phyloP scores from a whole-genome alignment of 352 stramenopile genomes.

The Pilasporangium apinafurcum region DNA sequence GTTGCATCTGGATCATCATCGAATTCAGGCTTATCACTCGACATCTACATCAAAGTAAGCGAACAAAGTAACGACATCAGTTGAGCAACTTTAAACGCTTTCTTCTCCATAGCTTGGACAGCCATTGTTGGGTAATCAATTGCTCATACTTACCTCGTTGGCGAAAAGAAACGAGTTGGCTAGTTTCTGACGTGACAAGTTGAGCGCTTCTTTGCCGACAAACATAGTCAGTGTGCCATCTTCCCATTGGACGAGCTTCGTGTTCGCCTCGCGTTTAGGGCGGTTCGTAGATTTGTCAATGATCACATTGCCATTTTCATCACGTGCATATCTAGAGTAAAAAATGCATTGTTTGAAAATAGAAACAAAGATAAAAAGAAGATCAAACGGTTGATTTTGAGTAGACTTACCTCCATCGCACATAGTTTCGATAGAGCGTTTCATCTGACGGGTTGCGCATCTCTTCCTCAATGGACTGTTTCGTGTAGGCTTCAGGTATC shows the following conservation, averaged over 20 bases:
- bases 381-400: not conserved
- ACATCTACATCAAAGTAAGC: conserved; percentile 19
- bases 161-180: conserved; percentile 84
- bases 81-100: not conserved
- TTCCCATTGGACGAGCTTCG: conserved; percentile 83
- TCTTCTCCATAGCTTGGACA: too few species aligned
- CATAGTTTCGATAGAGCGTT: conserved; percentile 83
- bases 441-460: conserved; percentile 83
- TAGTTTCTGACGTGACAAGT: conserved; percentile 79
- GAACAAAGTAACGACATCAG: not conserved
- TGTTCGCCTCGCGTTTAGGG: conserved; percentile 68
- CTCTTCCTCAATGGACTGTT: conserved; percentile 65
- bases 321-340: conserved; percentile 35
- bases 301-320: conserved; percentile 49
- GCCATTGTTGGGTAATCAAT: not conserved
- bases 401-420: conserved; percentile 56
- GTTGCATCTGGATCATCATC: conserved; percentile 54
- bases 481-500: conserved; percentile 71
- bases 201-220: conserved; percentile 77
- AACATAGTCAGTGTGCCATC: conserved; percentile 84
- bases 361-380: not conserved
- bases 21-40: conserved; percentile 55
- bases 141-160: conserved; percentile 31
- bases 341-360: not conserved
- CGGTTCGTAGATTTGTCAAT: conserved; percentile 53